Base-by-base conservation (phyloP, 495 filamentous ascomycete genomes). In the Physcia stellaris region DNA sequence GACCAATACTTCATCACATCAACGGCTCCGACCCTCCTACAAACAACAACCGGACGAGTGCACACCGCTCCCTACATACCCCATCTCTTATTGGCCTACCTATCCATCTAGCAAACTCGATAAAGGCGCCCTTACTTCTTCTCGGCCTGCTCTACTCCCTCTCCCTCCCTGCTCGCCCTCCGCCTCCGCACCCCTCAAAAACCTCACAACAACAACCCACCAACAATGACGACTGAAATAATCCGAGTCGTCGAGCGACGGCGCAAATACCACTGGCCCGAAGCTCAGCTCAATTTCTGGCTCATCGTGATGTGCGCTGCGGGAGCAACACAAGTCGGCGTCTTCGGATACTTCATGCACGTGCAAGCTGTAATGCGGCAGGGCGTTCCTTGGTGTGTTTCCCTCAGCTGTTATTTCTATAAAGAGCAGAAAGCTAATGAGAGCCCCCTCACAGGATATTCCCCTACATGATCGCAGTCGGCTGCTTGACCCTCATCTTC, bases 231-330 rank as follows among this genome's bases (percentile, higher is more conserved):
- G 42, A 59, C 59, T 16, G 65, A 64, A 29, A 59, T 42, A 10
- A 37, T 53, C 40, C 50, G 40, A 34, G 42, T 66, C 30, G 46
- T 61, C 29, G 51, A 55, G 28, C 63, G 63, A 24, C 65, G 75
- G 23, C 74, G 80, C 43, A 74, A 71, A 43, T 95, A 94, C 68
- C 79, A 79, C 68, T 99, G 90, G 90, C 92, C 92, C 2, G 84
- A 92, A 50, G 61, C 82, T 40, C 84, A 92, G 56, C 72, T 99
- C 38, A 93, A 93, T 56, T 61, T 95, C 47, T 94, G 92, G 83
- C 78, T 92, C 46, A 67, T 96, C 46, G 68, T 92, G 48, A 86
- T 95, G 63, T 66, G 96, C 1, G 73, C 79, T 1, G 76, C 80
- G 4, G 77, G 79, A 1, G 71, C 79, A 41, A 78, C 77, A 40